Percentiles rank a stretch among this genome's conserved stretches.
Evolutionary conservation across 164 flowering plant genomes (phyloP).

Genomic region (Paratinospora sagittata): DNA sequence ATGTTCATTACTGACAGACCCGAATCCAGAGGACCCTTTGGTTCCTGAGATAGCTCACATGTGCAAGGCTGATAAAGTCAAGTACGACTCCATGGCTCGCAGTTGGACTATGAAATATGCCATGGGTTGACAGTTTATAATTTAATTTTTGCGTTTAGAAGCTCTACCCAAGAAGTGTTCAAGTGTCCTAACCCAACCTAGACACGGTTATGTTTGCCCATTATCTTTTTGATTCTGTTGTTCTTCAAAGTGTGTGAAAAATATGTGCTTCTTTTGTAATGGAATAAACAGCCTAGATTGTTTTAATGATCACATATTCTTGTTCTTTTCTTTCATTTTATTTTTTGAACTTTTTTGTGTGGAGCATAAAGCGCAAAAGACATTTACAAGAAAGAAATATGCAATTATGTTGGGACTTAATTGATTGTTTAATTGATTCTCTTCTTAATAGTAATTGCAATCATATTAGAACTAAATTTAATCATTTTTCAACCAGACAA

Average conservation of each 20-base stretch:
- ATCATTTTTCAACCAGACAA: too few species aligned
- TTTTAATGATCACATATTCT: neutral
- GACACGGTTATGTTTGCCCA: neutral
- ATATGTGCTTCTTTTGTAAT: neutral
- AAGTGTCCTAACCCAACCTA: neutral
- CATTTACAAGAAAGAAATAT: too few species aligned
- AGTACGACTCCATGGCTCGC: slow-evolving; percentile 53
- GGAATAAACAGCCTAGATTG: neutral
- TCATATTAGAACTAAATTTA: too few species aligned
- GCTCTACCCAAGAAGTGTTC: neutral
- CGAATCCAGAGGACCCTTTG: slow-evolving; percentile 64
- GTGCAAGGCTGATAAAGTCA: slow-evolving; percentile 48
- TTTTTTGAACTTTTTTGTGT: neutral
- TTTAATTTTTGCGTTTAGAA: neutral
- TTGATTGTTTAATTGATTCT: too few species aligned
- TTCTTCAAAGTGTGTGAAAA: neutral
- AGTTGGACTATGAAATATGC: slow-evolving; percentile 68
- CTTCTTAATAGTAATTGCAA: too few species aligned
- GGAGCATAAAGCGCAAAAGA: too few species aligned
- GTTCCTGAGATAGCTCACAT: slow-evolving; percentile 67
- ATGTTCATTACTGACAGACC: slow-evolving; percentile 60
- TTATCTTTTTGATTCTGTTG: neutral
- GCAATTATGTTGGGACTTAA: too few species aligned
- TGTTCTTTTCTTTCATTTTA: neutral
- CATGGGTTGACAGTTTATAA: slow-evolving; percentile 26